Evolutionary conservation across 371 early-diverging fungal species (phyloP).

Genomic region (Mortierella sp.): DNA sequence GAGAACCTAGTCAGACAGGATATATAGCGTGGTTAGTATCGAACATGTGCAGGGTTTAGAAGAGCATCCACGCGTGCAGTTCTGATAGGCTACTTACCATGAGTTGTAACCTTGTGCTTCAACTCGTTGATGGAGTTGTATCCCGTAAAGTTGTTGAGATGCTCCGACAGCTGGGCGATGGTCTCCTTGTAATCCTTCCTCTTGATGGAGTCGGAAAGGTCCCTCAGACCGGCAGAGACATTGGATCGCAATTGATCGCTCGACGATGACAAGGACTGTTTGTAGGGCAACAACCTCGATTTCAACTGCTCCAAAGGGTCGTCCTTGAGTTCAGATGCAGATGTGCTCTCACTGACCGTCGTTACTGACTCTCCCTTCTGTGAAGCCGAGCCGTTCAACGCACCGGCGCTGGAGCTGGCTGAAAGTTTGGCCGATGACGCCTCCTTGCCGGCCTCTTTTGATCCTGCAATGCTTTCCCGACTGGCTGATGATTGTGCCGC

Average conservation of each 20-base stretch:
- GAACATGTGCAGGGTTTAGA: too few relatives aligned
- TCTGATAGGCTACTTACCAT: constrained; percentile 62
- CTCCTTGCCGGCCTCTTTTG: neutral
- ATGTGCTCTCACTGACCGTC: neutral
- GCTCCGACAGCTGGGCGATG: constrained; percentile 61
- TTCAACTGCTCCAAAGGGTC: constrained; percentile 35
- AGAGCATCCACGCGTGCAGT: neutral
- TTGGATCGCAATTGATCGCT: constrained; percentile 42
- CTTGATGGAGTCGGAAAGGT: constrained; percentile 58
- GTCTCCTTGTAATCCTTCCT: constrained; percentile 66
- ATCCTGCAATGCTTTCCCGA: neutral
- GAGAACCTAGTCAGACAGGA: constrained; percentile 56
- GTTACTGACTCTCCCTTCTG: neutral
- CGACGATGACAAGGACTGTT: constrained; percentile 39
- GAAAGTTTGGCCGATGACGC: neutral
- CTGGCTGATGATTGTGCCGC: constrained; percentile 9
- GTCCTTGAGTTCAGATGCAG: neutral
- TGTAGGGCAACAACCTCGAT: constrained; percentile 40
- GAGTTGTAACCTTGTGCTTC: constrained; percentile 77
- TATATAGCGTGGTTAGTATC: constrained; percentile 8
- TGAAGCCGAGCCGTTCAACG: neutral
- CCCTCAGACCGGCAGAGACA: constrained; percentile 36
- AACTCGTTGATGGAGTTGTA: constrained; percentile 83
- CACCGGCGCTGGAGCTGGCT: neutral
- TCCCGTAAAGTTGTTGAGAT: constrained; percentile 87